Evolutionary conservation across 2,329 filamentous ascomycete genomes (phyloP), one percentile per base, ranked within the genome.

Genomic region (Orbilia quercus): DNA sequence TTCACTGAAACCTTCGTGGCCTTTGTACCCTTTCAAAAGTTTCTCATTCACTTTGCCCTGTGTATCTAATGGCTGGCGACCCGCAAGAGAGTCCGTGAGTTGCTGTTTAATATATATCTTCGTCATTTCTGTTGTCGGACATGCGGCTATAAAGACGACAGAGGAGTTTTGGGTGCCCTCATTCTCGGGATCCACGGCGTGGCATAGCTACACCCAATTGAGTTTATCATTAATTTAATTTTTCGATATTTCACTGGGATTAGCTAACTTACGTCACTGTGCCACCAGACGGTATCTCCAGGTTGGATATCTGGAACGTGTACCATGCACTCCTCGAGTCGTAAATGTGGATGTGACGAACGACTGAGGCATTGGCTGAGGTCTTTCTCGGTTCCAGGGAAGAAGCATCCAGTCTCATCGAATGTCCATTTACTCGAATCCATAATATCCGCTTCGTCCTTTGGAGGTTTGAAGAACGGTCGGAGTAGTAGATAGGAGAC

Each of bases 221-320:
- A 31, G 4, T 31, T 7, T 3, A 7, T 44, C 20, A 28, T 34
- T n/a, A 48, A 11, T 22, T 18, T 23, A 2, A 28, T 23, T n/a
- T 16, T 20, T 48, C 23, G 12, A 28, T 2, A 36, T 14, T 53
- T 12, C 16, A 25, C 11, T 1, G 12, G 16, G 18, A 7, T 16
- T 44, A 2, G 11, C 18, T 25, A 28, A 77, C 80, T 76, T 75
- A 81, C 80, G 77, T 82, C 81, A 34, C 78, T 77, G 54, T 82
- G 81, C 81, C 81, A 82, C 78, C 80, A 83, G 28, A 83, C 79
- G 0, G 79, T 82, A 70, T 82, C 82, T 0, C 81, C 82, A 0
- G 81, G 78, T 6, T 78, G 70, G 67, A 83, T 80, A 3, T 59
- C 75, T 0, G 82, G 82, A 25, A 82, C 80, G 67, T 80, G 76